A percentile compares a stretch with the other conserved stretches of the same genome.
Conservation (phyloP, 1,284 basidiomycete species). For the Porodaedalea pini region DNA sequence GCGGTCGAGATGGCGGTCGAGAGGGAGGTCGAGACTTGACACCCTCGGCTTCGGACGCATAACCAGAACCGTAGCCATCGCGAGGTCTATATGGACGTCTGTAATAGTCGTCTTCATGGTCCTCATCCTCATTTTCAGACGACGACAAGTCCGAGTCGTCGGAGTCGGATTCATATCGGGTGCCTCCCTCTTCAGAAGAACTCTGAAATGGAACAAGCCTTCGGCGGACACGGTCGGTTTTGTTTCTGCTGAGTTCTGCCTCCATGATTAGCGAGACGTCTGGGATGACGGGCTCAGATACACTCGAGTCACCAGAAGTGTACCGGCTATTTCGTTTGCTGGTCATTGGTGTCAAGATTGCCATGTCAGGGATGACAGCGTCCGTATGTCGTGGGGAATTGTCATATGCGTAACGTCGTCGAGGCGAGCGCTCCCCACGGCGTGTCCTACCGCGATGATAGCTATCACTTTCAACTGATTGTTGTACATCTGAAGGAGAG, state of each 20-base stretch:
- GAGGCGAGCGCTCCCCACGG: neutral
- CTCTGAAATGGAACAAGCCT: conserved; percentile 16
- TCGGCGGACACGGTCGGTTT: conserved; percentile 9
- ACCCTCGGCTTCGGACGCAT: conserved; percentile 7
- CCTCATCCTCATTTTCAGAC: neutral
- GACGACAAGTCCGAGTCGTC: neutral
- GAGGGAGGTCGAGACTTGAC: conserved; percentile 7
- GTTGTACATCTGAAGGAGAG: neutral
- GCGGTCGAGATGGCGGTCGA: conserved; percentile 14
- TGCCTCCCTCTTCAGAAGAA: conserved; percentile 17
- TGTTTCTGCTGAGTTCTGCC: conserved; percentile 10
- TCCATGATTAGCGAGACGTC: conserved; percentile 18
- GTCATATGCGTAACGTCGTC: conserved; percentile 1
- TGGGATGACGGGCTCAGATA: conserved; percentile 21
- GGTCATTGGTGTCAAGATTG: neutral
- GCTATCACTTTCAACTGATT: neutral
- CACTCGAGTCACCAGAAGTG: conserved; percentile 18
- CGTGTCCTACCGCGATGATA: conserved; percentile 9
- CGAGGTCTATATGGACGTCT: conserved; percentile 12
- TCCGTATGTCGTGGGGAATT: conserved; percentile 4
- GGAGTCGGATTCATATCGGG: neutral
- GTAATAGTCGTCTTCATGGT: conserved; percentile 8
- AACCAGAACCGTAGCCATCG: conserved; percentile 17
- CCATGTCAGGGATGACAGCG: conserved; percentile 11
- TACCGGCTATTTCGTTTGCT: conserved; percentile 17